Evolutionary conservation across 106 monocot species (phyloP).

Genomic region (Dioscorea zingiberensis): DNA sequence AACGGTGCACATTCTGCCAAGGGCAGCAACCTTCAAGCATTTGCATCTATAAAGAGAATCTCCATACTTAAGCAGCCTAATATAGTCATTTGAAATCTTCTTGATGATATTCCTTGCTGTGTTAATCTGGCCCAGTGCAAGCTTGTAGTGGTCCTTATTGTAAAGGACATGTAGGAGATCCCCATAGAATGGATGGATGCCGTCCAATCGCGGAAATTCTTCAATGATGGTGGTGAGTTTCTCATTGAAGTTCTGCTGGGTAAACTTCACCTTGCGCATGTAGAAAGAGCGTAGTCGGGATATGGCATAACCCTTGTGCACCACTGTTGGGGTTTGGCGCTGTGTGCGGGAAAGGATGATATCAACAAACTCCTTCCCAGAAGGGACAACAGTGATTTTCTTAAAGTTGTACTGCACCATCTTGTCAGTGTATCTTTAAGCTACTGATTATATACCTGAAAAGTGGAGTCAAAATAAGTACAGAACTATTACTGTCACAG

Average conservation of each 20-base stretch:
- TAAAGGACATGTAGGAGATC: slow-evolving; percentile 91
- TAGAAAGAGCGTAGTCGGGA: slow-evolving; percentile 88
- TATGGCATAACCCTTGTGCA: slow-evolving; percentile 95
- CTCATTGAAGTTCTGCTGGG: slow-evolving; percentile 87
- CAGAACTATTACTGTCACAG: too few species aligned
- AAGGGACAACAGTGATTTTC: slow-evolving; percentile 86
- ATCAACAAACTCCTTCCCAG: slow-evolving; percentile 82
- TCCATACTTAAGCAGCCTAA: slow-evolving; percentile 90
- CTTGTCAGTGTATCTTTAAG: slow-evolving; percentile 1
- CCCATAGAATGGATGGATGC: slow-evolving; percentile 91
- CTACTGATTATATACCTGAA: too few species aligned
- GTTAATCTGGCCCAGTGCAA: slow-evolving; percentile 92
- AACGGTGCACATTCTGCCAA: slow-evolving; percentile 90
- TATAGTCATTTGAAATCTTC: slow-evolving; percentile 84
- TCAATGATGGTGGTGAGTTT: slow-evolving; percentile 84
- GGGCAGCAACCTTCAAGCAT: slow-evolving; percentile 88
- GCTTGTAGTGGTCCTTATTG: slow-evolving; percentile 98
- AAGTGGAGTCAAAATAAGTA: too few species aligned
- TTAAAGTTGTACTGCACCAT: slow-evolving; percentile 99
- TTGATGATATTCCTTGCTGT: slow-evolving; percentile 82
- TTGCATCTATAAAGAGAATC: slow-evolving; percentile 95
- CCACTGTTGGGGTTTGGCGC: slow-evolving; percentile 94
- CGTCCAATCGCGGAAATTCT: slow-evolving; percentile 86
- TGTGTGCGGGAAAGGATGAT: slow-evolving; percentile 96
- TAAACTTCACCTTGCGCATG: slow-evolving; percentile 90